Base-by-base conservation (phyloP, 352 stramenopile species). In the Phytophthora pluvialis region DNA sequence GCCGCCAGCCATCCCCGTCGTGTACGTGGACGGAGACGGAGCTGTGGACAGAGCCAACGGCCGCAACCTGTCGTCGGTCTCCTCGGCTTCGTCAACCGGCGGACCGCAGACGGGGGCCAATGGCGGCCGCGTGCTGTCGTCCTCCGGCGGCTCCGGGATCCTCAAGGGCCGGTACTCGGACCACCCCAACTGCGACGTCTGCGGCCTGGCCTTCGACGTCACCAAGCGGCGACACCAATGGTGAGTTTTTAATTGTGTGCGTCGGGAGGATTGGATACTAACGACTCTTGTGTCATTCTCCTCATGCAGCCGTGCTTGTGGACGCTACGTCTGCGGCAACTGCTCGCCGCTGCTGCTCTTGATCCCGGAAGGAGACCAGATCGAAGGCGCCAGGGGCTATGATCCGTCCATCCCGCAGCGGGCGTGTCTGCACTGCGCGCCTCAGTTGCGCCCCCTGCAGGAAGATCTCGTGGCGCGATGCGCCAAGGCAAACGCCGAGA, bases 151-250 rank as follows among this genome's bases (percentile, higher is more conserved):
- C 36, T 68, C 67, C 26, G 76, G 78, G 3, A 58, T 88, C 21
- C 56, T 86, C 18, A 77, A 48, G 11, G 49, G 68, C 1, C 80
- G 80, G 12, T 91, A 91, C 61, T 63, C 72, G 7, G 73, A 88
- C 52, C 80, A 91, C 39, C 83, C 83, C 3, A 86, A 84, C 49
- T 90, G 80, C 71, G 80, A 90, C 44, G 69, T 90, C 31, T 91
- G 83, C 69, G 52, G 46, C n/a, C 48, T 80, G n/a, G 35, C 33
- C 10, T 91, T 91, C 35, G 83, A 91, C 36, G 66, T 91, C 40
- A 78, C 76, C 21, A 83, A 86, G 47, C 76, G 70, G 11, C 79
- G 83, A 16, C 83, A 91, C 33, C 83, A 88, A 44, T 91, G 81
- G 79, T 88, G 32, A 33, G 64, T 61, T 29, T 1, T 16, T 9